Base-by-base conservation (phyloP, 257 asterid species). In the Primulina tabacum region DNA sequence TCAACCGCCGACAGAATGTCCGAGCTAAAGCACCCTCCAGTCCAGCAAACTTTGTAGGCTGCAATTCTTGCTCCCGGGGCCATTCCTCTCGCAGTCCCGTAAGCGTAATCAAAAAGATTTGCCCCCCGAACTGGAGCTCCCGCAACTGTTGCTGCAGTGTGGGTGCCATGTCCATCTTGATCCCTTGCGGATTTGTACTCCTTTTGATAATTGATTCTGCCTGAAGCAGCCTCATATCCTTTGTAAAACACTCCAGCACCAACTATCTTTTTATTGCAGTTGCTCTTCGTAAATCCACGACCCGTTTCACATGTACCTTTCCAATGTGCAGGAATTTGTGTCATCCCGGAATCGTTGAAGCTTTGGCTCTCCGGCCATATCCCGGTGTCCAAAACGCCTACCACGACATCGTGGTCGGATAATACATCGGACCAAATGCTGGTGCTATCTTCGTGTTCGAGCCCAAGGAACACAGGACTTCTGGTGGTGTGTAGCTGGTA, bases 91-190 rank as follows among this genome's bases (percentile, higher is more conserved):
- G 97, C 97, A 0, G 91, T 90, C 0, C 99, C 99, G n/a, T 64
- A 72, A 8, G 96, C 99, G 9, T 94, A 94, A 0, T 96, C 99
- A 61, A 89, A 64, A 18, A 93, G 90, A 58, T 85, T 89, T 0
- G 99, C 96, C 0, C 96, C 96, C 0, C 24, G 77, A 2, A 88
- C 92, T 0, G 90, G 85, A 1, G 89, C 60, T 0, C 97, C 99
- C 0, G 87, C 96, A 4, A 81, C 96, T 0, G 97, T 90, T 4
- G 95, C 95, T 0, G 96, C 96, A 2, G 97, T 93, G 67, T 93
- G 97, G 0, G 97, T 90, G 2, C 99, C 99, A 57, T 93, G 99
- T 17, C 99, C 99, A 50, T 93, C 99, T 57, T 90, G 92, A 74
- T 93, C 99, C 18, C 99, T 53, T 0, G 99, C 84, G 0, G 99